These are phyloP conservation scores for Backusella macrospora DNA, from an alignment of 192 early-diverging fungal genomes.

Conservation along the genomic window DNA sequence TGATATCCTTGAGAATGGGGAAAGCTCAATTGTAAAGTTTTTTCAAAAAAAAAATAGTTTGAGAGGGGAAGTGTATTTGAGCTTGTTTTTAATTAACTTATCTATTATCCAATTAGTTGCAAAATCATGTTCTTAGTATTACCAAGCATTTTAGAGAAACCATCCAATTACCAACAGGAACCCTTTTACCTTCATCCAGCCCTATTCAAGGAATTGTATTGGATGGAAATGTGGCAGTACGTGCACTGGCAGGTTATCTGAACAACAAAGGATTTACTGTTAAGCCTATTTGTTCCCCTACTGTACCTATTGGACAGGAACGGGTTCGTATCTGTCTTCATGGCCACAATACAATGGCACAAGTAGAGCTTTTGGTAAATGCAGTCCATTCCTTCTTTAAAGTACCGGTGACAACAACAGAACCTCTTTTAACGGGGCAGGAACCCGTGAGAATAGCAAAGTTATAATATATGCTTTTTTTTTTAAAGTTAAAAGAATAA, in stretches of 20 bases:
- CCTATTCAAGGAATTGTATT: slow-evolving; percentile 82
- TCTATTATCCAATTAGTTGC: slow-evolving; percentile 38
- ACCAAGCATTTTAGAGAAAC: slow-evolving; percentile 56
- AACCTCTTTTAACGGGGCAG: not conserved
- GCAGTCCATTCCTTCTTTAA: slow-evolving; percentile 35
- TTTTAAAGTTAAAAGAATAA: no score
- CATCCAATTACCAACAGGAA: slow-evolving; percentile 48
- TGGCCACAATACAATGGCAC: slow-evolving; percentile 66
- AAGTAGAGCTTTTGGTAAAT: slow-evolving; percentile 50
- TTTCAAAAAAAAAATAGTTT: not conserved
- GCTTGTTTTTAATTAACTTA: not conserved
- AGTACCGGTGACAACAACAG: not conserved
- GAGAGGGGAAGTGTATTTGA: not conserved
- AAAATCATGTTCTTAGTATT: slow-evolving; percentile 44
- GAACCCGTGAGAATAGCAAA: not conserved
- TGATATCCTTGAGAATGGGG: slow-evolving; percentile 54
- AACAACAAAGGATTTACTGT: slow-evolving; percentile 65
- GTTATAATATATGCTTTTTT: not conserved
- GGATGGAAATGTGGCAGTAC: slow-evolving; percentile 61
- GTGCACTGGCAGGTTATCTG: slow-evolving; percentile 46
- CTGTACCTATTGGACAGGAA: slow-evolving; percentile 77
- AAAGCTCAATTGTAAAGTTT: slow-evolving; percentile 51
- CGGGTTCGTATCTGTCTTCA: slow-evolving; percentile 87
- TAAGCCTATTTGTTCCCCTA: slow-evolving; percentile 77
- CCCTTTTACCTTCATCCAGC: slow-evolving; percentile 64